Conservation (phyloP, 2,329 filamentous ascomycete species). For the Exophiala phaeomuriformis region DNA sequence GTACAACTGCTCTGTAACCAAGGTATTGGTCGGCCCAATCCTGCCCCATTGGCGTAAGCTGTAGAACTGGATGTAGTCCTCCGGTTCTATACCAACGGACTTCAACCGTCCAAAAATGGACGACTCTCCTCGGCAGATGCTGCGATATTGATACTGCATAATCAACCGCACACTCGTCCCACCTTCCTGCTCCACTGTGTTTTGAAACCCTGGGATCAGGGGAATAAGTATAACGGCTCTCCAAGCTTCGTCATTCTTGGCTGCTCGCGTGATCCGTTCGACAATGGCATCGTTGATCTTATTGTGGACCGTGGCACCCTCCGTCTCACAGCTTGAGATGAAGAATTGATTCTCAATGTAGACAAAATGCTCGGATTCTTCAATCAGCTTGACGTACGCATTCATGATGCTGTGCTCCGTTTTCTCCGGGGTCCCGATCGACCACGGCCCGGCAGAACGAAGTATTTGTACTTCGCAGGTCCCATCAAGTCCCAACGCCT, state of each 20-base stretch:
- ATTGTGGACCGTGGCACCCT: slow-evolving; percentile 82
- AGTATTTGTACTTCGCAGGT: slow-evolving; percentile 96
- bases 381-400: slow-evolving; percentile 89
- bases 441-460: slow-evolving; percentile 85
- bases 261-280: slow-evolving; percentile 77
- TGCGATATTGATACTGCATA: slow-evolving; percentile 93
- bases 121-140: slow-evolving; percentile 84
- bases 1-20: slow-evolving; percentile 94
- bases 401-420: slow-evolving; percentile 93
- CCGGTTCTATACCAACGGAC: slow-evolving; percentile 74
- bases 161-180: slow-evolving; percentile 91
- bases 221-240: slow-evolving; percentile 83
- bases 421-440: slow-evolving; percentile 72
- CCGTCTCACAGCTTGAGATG: slow-evolving; percentile 83
- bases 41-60: slow-evolving; percentile 86
- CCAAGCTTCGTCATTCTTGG: slow-evolving; percentile 81
- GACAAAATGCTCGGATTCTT: slow-evolving; percentile 91
- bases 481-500: slow-evolving; percentile 78
- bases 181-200: slow-evolving; percentile 87
- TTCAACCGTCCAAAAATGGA: slow-evolving; percentile 86
- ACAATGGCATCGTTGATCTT: slow-evolving; percentile 91
- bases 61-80: slow-evolving; percentile 94
- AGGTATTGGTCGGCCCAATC: slow-evolving; percentile 70
- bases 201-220: slow-evolving; percentile 97
- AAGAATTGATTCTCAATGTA: slow-evolving; percentile 99